Percentiles rank a stretch among this genome's conserved stretches.
phyloP scores from a whole-genome alignment of 129 eudicot genomes.

The Centella asiatica region DNA sequence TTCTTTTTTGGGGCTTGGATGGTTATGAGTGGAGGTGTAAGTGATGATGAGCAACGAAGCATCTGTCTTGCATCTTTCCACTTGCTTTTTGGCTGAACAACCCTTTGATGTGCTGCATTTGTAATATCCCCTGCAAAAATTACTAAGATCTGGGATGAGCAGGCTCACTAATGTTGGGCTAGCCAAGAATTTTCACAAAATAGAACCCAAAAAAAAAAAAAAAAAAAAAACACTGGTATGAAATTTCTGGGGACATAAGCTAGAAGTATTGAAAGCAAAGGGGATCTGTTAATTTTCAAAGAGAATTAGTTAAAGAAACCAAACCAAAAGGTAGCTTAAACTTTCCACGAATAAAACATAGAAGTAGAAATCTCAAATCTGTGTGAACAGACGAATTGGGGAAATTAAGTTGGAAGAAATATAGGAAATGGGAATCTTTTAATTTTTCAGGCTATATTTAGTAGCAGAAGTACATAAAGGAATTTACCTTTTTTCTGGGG shows the following conservation, averaged over 20 bases:
- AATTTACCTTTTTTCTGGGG: too few relatives aligned
- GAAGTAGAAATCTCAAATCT: not conserved
- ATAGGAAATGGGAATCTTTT: not conserved
- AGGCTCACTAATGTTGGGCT: too few relatives aligned
- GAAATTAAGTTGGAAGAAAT: not conserved
- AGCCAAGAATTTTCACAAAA: too few relatives aligned
- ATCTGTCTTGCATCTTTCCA: conserved; percentile 76
- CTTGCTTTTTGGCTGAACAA: conserved; percentile 88
- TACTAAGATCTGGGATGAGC: not conserved
- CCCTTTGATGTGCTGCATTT: conserved; percentile 84
- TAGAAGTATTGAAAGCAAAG: too few relatives aligned
- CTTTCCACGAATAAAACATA: not conserved
- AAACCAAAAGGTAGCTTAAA: too few relatives aligned
- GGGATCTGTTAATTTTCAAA: too few relatives aligned
- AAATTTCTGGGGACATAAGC: too few relatives aligned
- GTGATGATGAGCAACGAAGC: conserved; percentile 72
- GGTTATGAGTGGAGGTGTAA: conserved; percentile 77
- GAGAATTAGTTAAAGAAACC: too few relatives aligned
- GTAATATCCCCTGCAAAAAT: conserved; percentile 68
- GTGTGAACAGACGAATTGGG: conserved; percentile 14
- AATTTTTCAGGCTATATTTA: too few relatives aligned
- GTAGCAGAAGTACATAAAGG: too few relatives aligned
- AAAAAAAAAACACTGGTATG: too few relatives aligned
- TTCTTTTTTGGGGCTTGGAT: conserved; percentile 50
- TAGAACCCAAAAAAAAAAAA: too few relatives aligned